Percentiles rank a stretch among this genome's conserved stretches.
Conservation (phyloP, 2,329 filamentous ascomycete genomes). For the Talaromyces islandicus region DNA sequence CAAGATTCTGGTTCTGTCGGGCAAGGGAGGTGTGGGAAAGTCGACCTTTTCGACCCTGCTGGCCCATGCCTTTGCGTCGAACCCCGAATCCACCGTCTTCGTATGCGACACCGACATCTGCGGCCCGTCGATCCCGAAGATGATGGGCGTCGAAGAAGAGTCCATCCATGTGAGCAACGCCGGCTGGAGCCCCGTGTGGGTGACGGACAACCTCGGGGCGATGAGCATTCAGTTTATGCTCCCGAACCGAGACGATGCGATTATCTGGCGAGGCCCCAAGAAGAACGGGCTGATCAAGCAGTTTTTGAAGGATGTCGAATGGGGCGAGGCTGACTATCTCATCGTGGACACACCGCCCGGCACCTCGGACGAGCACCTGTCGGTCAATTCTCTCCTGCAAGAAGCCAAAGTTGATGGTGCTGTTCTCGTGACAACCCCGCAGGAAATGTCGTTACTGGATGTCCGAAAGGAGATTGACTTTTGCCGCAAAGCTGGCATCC, state of each 20-base stretch:
- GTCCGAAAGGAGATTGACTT: conserved; percentile 98
- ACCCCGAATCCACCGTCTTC: conserved; percentile 72
- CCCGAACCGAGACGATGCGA: conserved; percentile 83
- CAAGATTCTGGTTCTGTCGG: conserved; percentile 87
- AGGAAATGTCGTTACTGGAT: conserved; percentile 87
- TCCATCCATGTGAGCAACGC: conserved; percentile 84
- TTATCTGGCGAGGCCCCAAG: conserved; percentile 97
- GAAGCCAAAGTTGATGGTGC: conserved; percentile 91
- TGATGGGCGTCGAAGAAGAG: conserved; percentile 95
- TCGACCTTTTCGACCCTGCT: conserved; percentile 87
- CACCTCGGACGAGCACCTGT: conserved; percentile 91
- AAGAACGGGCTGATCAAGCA: conserved; percentile 98
- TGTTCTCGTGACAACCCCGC: conserved; percentile 87
- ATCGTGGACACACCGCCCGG: conserved; percentile 94
- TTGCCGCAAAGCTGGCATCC: conserved; percentile 88
- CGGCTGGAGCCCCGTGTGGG: conserved; percentile 95
- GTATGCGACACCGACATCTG: conserved; percentile 99
- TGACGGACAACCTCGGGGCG: conserved; percentile 84
- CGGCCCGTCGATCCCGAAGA: conserved; percentile 92
- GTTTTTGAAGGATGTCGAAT: conserved; percentile 95
- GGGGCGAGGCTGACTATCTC: conserved; percentile 90
- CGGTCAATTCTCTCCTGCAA: conserved; percentile 85
- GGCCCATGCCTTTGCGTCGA: conserved; percentile 79
- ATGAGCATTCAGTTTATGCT: conserved; percentile 99
- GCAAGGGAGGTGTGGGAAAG: conserved; percentile 96